Percentiles rank a stretch among this genome's conserved stretches.
Conservation (phyloP, 768 basidiomycete species). For the Pleurotus djamor region DNA sequence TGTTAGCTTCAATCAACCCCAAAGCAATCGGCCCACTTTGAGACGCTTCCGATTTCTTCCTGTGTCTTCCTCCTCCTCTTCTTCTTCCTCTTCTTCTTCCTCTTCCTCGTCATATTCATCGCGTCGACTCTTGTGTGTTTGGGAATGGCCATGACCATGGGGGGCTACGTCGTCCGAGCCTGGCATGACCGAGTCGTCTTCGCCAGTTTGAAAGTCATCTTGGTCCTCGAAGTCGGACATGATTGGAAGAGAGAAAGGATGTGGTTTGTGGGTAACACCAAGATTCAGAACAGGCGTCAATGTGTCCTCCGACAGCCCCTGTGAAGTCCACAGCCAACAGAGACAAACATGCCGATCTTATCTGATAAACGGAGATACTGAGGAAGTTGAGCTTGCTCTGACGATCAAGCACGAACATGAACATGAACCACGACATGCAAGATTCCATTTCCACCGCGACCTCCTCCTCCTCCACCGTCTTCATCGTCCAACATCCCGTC, state of each 20-base stretch:
- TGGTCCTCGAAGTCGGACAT: constrained; percentile 48
- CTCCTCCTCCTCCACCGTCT: constrained; percentile 6
- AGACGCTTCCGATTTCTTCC: constrained; percentile 54
- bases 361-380: neutral
- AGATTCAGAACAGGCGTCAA: too few relatives aligned
- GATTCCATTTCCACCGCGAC: neutral
- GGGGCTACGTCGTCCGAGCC: constrained; percentile 12
- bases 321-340: neutral
- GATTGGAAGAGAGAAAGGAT: constrained; percentile 17
- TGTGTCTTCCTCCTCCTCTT: constrained; percentile 51
- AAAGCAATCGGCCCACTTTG: constrained; percentile 41
- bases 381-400: neutral
- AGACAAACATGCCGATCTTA: neutral
- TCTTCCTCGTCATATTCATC: constrained; percentile 44
- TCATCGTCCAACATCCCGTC: neutral
- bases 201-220: constrained; percentile 15
- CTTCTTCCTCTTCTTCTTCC: constrained; percentile 54
- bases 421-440: constrained; percentile 5
- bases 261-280: neutral
- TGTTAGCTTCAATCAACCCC: constrained; percentile 6
- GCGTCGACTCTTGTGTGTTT: constrained; percentile 19
- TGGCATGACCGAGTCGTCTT: constrained; percentile 37
- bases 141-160: constrained; percentile 18
- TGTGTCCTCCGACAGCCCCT: neutral
- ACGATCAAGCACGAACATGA: neutral